A percentile compares a stretch with the other conserved stretches of the same genome.
phyloP scores from a whole-genome alignment of 345 rosid species.

The Crucihimalaya himalaica region DNA sequence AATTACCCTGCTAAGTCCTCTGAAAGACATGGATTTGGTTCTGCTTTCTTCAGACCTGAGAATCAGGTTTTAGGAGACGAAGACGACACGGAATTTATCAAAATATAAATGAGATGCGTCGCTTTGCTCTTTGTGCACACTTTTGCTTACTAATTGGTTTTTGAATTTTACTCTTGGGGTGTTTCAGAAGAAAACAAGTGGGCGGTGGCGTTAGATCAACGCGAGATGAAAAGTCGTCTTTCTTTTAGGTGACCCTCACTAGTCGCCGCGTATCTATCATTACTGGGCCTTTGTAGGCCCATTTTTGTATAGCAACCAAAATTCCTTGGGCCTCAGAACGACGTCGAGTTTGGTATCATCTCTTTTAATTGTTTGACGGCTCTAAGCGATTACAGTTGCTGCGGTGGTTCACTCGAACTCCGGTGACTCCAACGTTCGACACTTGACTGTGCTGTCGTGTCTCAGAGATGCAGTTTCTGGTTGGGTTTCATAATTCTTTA shows the following conservation, averaged over 20 bases:
- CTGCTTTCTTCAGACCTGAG: constrained; percentile 9
- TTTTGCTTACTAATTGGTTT: constrained; percentile 5
- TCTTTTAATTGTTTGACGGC: neutral
- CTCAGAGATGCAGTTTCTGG: constrained; percentile 35
- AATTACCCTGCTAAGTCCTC: constrained; percentile 59
- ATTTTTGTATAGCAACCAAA: neutral
- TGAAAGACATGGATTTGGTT: constrained; percentile 50
- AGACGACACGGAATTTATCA: neutral
- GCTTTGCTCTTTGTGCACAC: constrained; percentile 30
- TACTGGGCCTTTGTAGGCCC: constrained; percentile 5
- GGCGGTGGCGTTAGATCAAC: constrained; percentile 44
- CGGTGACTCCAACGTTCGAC: neutral
- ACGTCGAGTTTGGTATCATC: neutral
- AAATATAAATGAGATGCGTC: constrained; percentile 14
- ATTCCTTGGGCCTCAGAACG: neutral
- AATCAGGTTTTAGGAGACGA: neutral
- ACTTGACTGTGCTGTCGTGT: neutral
- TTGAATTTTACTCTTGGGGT: neutral
- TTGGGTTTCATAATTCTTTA: neutral
- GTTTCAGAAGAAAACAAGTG: neutral
- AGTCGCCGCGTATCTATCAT: constrained; percentile 18
- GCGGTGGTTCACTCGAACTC: constrained; percentile 25
- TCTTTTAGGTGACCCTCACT: neutral
- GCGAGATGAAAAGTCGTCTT: constrained; percentile 21
- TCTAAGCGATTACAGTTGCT: neutral